Evolutionary conservation across 768 basidiomycete species (phyloP).

Genomic region (Amanita exitialis): DNA sequence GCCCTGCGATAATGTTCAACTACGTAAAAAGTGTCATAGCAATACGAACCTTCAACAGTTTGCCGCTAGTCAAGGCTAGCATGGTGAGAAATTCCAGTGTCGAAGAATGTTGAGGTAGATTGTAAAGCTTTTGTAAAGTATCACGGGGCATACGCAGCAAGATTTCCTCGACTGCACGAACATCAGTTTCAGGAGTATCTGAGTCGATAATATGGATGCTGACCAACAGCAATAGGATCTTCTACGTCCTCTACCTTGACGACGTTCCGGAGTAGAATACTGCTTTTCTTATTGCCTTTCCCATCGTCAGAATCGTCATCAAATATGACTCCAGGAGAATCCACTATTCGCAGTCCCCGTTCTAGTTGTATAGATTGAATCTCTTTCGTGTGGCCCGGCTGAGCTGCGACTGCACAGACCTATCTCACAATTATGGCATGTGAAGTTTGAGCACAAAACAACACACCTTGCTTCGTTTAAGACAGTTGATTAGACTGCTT

Average conservation of each 20-base stretch:
- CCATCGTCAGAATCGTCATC: constrained; percentile 50
- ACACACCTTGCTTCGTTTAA: constrained; percentile 72
- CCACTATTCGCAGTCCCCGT: constrained; percentile 84
- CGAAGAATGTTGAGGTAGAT: constrained; percentile 62
- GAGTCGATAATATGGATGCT: background rate
- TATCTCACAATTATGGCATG: constrained; percentile 15
- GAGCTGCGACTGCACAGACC: constrained; percentile 92
- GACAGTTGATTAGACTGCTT: constrained; percentile 86
- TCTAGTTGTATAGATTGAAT: constrained; percentile 89
- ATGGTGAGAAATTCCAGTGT: constrained; percentile 84
- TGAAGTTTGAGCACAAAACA: background rate
- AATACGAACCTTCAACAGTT: constrained; percentile 62
- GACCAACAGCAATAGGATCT: constrained; percentile 85
- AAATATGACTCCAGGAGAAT: constrained; percentile 97
- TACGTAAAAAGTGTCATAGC: background rate
- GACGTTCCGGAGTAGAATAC: constrained; percentile 77
- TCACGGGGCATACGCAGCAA: constrained; percentile 56
- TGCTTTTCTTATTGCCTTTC: constrained; percentile 41
- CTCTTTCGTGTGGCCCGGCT: constrained; percentile 89
- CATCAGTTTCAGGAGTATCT: background rate
- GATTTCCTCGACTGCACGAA: constrained; percentile 72
- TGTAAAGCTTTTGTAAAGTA: constrained; percentile 79
- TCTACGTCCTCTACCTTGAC: constrained; percentile 85
- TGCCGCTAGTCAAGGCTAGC: constrained; percentile 74
- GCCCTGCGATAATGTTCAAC: constrained; percentile 36